Conservation (phyloP, 2,329 filamentous ascomycete genomes). For the Calonectria pteridis region DNA sequence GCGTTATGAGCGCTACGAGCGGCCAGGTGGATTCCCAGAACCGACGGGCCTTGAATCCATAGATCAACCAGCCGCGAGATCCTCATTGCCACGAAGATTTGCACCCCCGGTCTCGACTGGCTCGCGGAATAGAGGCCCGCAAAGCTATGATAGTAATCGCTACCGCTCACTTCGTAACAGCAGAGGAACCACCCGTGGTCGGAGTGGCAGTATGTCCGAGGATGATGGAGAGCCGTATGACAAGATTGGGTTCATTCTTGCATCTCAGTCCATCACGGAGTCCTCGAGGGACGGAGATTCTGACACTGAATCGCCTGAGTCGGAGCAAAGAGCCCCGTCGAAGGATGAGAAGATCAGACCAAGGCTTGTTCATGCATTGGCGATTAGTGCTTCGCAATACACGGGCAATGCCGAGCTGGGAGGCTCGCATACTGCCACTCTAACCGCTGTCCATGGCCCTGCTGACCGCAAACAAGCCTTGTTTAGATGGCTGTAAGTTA, state of each 20-base stretch:
- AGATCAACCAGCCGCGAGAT: not conserved
- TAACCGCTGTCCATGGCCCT: slow-evolving; percentile 52
- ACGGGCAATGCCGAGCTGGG: slow-evolving; percentile 53
- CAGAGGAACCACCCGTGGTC: not conserved
- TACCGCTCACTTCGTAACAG: not conserved
- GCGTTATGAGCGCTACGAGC: not conserved
- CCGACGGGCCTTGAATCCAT: not conserved
- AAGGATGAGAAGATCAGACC: slow-evolving; percentile 29
- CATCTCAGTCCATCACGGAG: slow-evolving; percentile 35
- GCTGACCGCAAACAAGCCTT: slow-evolving; percentile 49
- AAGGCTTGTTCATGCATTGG: slow-evolving; percentile 34
- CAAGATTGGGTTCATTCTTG: slow-evolving; percentile 44
- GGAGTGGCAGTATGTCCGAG: slow-evolving; percentile 31
- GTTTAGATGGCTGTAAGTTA: slow-evolving; percentile 57
- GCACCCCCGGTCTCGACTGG: not conserved
- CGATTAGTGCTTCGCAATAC: slow-evolving; percentile 52
- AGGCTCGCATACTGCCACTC: slow-evolving; percentile 50
- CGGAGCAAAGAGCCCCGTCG: slow-evolving; percentile 37
- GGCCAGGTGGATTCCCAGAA: not conserved
- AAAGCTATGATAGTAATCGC: not conserved
- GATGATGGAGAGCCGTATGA: slow-evolving; percentile 48
- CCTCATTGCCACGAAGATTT: not conserved
- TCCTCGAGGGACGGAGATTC: slow-evolving; percentile 45
- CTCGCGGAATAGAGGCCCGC: not conserved
- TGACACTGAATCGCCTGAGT: slow-evolving; percentile 45